Conservation (phyloP, 2,329 filamentous ascomycete genomes). For the Aureobasidium sp. region DNA sequence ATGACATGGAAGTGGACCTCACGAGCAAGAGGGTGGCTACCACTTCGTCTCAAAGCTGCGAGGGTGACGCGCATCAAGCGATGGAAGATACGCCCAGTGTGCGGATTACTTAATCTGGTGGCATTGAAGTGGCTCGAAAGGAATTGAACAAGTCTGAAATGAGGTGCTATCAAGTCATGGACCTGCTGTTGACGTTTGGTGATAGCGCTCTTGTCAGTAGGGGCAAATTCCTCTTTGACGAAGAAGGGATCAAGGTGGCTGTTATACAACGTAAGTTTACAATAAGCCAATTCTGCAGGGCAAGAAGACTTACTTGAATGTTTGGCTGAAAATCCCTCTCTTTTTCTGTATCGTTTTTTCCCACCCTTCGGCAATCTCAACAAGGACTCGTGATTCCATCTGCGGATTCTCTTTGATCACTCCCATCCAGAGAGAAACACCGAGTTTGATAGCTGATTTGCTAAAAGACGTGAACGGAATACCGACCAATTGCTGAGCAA, state of each 20-base stretch:
- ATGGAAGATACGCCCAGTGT: slow-evolving; percentile 74
- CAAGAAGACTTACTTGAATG: slow-evolving; percentile 51
- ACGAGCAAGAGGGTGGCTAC: slow-evolving; percentile 75
- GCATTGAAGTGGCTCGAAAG: slow-evolving; percentile 93
- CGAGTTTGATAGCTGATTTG: slow-evolving; percentile 91
- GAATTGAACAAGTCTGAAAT: slow-evolving; percentile 79
- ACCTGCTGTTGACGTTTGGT: slow-evolving; percentile 69
- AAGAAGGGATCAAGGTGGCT: slow-evolving; percentile 80
- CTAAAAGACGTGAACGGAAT: slow-evolving; percentile 92
- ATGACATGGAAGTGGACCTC: slow-evolving; percentile 89
- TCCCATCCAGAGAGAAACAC: slow-evolving; percentile 91
- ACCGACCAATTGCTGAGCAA: slow-evolving; percentile 80
- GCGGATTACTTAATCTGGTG: slow-evolving; percentile 72
- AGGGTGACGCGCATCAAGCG: slow-evolving; percentile 75
- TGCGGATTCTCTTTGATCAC: slow-evolving; percentile 93
- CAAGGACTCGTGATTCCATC: slow-evolving; percentile 77
- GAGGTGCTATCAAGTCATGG: slow-evolving; percentile 78
- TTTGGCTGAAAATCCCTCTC: slow-evolving; percentile 72
- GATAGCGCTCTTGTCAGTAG: slow-evolving; percentile 71
- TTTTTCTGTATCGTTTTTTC: slow-evolving; percentile 72
- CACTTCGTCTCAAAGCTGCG: slow-evolving; percentile 62
- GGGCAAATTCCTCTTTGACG: slow-evolving; percentile 83
- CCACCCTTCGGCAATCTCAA: slow-evolving; percentile 86
- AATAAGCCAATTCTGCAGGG: not conserved
- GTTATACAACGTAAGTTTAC: slow-evolving; percentile 1